These are phyloP conservation scores for Colletotrichum salicis DNA, from an alignment of 2,329 filamentous ascomycete genomes.

Conservation along the genomic window DNA sequence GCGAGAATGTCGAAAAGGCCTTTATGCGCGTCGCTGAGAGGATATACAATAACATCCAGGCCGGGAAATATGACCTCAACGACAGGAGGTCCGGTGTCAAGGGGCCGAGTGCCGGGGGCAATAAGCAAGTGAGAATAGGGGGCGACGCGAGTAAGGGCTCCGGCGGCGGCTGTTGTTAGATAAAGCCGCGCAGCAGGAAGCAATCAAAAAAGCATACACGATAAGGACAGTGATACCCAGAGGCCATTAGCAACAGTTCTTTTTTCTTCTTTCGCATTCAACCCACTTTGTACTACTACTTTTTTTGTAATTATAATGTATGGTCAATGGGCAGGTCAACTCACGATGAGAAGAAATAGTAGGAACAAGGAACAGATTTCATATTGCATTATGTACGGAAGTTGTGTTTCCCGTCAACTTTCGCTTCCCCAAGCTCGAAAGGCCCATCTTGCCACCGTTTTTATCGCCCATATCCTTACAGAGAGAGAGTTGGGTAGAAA, in stretches of 20 bases:
- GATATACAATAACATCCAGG: conserved; percentile 97
- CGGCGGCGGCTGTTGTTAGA: conserved; percentile 61
- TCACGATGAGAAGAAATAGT: not conserved
- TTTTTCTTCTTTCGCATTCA: conserved; percentile 12
- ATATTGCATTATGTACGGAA: conserved; percentile 34
- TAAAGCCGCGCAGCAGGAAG: conserved; percentile 19
- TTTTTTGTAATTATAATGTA: conserved; percentile 31
- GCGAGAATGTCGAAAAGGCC: conserved; percentile 91
- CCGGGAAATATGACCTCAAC: conserved; percentile 92
- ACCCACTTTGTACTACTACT: conserved; percentile 24
- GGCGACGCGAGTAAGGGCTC: conserved; percentile 50
- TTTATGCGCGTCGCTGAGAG: conserved; percentile 94
- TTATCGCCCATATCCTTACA: conserved; percentile 22
- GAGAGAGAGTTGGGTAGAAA: conserved; percentile 7
- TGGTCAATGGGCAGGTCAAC: not conserved
- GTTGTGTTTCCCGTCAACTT: conserved; percentile 5
- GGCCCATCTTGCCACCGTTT: not conserved
- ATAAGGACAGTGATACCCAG: conserved; percentile 34
- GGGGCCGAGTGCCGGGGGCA: conserved; percentile 65
- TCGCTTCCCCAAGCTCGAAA: conserved; percentile 3
- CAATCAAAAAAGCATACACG: conserved; percentile 1
- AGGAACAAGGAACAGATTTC: conserved; percentile 29
- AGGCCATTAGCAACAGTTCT: conserved; percentile 28
- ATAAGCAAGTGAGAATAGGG: conserved; percentile 58
- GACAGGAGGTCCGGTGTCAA: conserved; percentile 94